Evolutionary conservation across 345 rosid genomes (phyloP), one percentile per base, ranked within the genome.

Genomic region (Populus davidiana): DNA sequence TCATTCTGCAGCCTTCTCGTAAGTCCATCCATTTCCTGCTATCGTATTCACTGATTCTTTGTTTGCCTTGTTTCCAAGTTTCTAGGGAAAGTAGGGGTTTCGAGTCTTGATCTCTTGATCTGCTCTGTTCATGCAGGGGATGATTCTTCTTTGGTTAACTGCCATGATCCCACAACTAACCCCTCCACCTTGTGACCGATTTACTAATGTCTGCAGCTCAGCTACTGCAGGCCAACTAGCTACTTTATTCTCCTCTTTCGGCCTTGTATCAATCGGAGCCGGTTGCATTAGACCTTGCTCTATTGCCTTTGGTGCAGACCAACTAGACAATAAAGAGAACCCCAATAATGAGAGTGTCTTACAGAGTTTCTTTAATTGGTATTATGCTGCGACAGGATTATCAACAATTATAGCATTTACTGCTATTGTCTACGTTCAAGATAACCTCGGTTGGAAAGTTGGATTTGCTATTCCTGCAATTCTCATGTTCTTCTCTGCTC

Each of bases 1-100:
- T 91, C 96, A 75, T 67, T 91, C 77, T 81, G 85, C 69, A 89
- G 89, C 81, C 77, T 91, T 83, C 38, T 85, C 88, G 98, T 93
- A 85, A 81, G 12, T 75, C n/a, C 5, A 64, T 75, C n/a, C 5
- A 65, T 65, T 31, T 27, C 33, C 10, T 33, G 20, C 38, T 27
- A 13, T 33, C 38, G 17, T 27, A 16, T 65, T 0, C 18, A 4
- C 2, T 0, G 21, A 27, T 23, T 31, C 33, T 33, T 1, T 31
- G 36, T 66, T 27, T 27, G 20, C 39, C 69, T 6, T 1, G 33
- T 11, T 27, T 0, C n/a, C 18, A 66, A 33, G 6, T 17, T 67
- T 67, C 44, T 33, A 4, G 43, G n/a, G 25, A 20, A 20, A 1
- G 0, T 52, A 52, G 59, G 59, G 59, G 23, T 18, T 52, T 44